phyloP scores from a whole-genome alignment of 805 yeast genomes.

The Candida michaelii region DNA sequence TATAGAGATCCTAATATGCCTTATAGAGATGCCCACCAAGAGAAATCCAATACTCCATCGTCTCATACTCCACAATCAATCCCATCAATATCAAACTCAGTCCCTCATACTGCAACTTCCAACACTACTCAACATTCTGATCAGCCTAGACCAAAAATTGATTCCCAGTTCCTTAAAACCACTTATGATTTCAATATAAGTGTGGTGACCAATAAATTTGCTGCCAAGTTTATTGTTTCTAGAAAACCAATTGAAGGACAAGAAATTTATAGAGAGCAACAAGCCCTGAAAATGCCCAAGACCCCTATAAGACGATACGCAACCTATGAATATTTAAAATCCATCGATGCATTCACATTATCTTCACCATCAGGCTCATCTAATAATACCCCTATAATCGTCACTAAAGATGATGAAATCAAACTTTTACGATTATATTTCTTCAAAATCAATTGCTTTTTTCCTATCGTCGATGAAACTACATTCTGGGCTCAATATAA shows the following conservation, averaged over 20 bases:
- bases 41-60: not conserved
- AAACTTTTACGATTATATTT: slow-evolving; percentile 29
- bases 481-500: slow-evolving; percentile 29
- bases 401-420: slow-evolving; percentile 9
- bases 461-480: slow-evolving; percentile 30
- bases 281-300: not conserved
- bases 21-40: too few relatives aligned
- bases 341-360: slow-evolving; percentile 33
- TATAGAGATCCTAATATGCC: too few relatives aligned
- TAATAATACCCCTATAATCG: slow-evolving; percentile 8
- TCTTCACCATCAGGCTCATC: slow-evolving; percentile 8
- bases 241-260: not conserved
- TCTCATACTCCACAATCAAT: not conserved
- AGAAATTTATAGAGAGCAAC: not conserved
- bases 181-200: slow-evolving; percentile 24
- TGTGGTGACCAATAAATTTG: not conserved
- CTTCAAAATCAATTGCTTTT: slow-evolving; percentile 30
- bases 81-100: not conserved
- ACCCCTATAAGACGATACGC: not conserved
- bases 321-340: slow-evolving; percentile 14
- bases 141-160: not conserved
- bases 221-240: not conserved
- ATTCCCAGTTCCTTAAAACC: slow-evolving; percentile 18
- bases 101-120: not conserved
- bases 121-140: not conserved